phyloP scores from a whole-genome alignment of 148 eudicot species.

The Tetragonia tetragonoides region DNA sequence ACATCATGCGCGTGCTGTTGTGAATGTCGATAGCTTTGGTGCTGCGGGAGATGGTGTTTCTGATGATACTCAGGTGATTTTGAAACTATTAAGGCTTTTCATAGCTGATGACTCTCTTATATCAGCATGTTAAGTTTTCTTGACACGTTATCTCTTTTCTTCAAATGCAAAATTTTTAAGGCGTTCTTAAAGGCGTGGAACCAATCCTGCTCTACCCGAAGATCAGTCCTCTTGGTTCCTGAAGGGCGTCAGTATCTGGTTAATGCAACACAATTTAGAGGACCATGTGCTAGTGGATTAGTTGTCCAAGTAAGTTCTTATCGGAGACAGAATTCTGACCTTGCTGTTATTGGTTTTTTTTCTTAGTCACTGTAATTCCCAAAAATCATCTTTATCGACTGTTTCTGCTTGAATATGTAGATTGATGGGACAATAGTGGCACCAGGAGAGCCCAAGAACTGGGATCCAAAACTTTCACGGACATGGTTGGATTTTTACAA shows the following conservation, averaged over 20 bases:
- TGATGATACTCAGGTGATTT: conserved; percentile 81
- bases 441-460: conserved; percentile 71
- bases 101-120: conserved; percentile 13
- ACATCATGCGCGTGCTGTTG: conserved; percentile 41
- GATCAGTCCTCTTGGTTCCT: conserved; percentile 81
- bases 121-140: conserved; percentile 16
- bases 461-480: conserved; percentile 72
- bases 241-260: conserved; percentile 63
- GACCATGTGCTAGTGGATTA: conserved; percentile 73
- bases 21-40: conserved; percentile 84
- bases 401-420: conserved; percentile 33
- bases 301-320: conserved; percentile 55
- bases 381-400: neutral
- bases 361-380: neutral
- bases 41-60: conserved; percentile 86
- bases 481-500: conserved; percentile 76
- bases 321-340: neutral
- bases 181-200: conserved; percentile 85
- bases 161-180: conserved; percentile 33
- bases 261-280: conserved; percentile 80
- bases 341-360: conserved; percentile 4
- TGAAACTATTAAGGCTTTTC: neutral
- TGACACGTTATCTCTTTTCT: neutral
- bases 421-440: conserved; percentile 91
- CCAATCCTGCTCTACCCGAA: conserved; percentile 66